A percentile compares a stretch with the other conserved stretches of the same genome.
phyloP scores from a whole-genome alignment of 306 rosid genomes.

The Gastrolobium bilobum region DNA sequence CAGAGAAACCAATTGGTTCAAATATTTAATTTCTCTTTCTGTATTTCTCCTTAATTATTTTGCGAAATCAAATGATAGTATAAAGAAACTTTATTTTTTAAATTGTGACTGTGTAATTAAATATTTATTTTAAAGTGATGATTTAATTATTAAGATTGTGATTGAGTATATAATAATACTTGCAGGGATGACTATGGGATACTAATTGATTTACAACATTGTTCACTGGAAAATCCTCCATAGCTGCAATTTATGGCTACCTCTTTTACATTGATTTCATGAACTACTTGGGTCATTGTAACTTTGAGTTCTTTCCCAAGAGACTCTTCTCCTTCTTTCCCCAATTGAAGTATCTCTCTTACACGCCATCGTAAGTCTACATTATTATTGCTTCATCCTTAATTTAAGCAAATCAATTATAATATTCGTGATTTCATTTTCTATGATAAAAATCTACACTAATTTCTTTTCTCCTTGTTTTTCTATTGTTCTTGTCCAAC shows the following conservation, averaged over 20 bases:
- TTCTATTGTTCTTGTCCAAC: neutral
- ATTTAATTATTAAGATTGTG: neutral
- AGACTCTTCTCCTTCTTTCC: constrained; percentile 49
- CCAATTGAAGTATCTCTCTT: constrained; percentile 57
- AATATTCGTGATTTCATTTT: neutral
- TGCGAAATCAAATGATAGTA: too few relatives aligned
- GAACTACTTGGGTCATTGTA: constrained; percentile 71
- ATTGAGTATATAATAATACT: neutral
- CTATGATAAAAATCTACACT: neutral
- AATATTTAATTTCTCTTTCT: too few relatives aligned
- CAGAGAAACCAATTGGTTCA: constrained; percentile 60
- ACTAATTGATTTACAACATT: too few relatives aligned
- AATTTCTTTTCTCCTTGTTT: neutral
- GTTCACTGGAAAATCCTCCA: constrained; percentile 41
- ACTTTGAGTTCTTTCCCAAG: constrained; percentile 59
- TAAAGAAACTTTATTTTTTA: too few relatives aligned
- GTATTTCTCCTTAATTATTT: neutral
- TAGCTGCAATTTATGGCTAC: constrained; percentile 35
- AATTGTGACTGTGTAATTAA: too few relatives aligned
- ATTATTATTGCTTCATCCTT: neutral
- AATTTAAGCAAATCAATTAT: neutral
- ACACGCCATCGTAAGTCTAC: constrained; percentile 63
- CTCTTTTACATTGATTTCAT: constrained; percentile 54
- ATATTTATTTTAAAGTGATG: neutral
- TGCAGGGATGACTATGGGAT: too few relatives aligned